Conservation (phyloP, 805 yeast species). For the Lipomyces yamadae region DNA sequence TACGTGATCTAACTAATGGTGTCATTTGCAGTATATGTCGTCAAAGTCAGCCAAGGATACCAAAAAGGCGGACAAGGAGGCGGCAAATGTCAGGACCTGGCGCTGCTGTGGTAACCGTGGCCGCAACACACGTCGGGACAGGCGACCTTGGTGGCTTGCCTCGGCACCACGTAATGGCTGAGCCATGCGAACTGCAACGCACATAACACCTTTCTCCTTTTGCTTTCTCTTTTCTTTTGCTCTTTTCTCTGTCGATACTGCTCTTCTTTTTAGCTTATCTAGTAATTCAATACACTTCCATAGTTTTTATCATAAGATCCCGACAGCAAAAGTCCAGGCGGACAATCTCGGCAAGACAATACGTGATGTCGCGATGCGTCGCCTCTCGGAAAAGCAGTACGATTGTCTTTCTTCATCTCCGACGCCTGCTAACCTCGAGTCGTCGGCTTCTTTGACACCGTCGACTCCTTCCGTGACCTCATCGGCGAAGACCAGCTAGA, state of each 20-base stretch:
- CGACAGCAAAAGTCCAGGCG: slow-evolving; percentile 1
- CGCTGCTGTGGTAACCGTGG: too few relatives aligned
- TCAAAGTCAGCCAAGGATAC: neutral
- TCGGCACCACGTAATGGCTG: too few relatives aligned
- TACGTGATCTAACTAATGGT: neutral
- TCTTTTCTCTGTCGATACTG: too few relatives aligned
- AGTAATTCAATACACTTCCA: too few relatives aligned
- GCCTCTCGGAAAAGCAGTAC: slow-evolving; percentile 1
- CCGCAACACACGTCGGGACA: too few relatives aligned
- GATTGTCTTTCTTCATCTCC: neutral
- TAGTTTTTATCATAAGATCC: too few relatives aligned
- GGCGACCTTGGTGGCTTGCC: too few relatives aligned
- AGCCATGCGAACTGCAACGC: too few relatives aligned
- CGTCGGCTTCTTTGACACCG: neutral
- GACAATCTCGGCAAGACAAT: neutral
- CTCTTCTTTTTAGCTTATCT: too few relatives aligned
- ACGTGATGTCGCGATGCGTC: neutral
- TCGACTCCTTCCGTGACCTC: slow-evolving; percentile 1
- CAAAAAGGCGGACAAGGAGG: neutral
- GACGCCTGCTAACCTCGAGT: neutral
- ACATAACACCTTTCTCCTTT: too few relatives aligned
- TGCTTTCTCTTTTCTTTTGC: too few relatives aligned
- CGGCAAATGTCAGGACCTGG: neutral
- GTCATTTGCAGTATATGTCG: neutral
- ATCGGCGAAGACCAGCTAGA: neutral